phyloP scores from a whole-genome alignment of 225 moss, liverwort and hornwort genomes.

The Pseudoscleropodium purum region DNA sequence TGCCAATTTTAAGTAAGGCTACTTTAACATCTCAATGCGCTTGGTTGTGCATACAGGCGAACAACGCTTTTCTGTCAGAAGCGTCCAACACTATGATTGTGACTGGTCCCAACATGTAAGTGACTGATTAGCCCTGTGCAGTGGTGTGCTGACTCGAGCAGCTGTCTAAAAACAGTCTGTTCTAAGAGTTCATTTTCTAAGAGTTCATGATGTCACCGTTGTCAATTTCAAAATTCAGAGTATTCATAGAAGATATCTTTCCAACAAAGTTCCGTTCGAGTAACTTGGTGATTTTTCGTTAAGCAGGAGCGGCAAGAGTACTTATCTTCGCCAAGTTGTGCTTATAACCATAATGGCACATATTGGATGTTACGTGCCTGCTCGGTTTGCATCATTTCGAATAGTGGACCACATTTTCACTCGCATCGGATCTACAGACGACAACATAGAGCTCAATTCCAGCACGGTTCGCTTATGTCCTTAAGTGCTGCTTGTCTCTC shows the following conservation, averaged over 20 bases:
- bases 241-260: neutral
- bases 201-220: neutral
- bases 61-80: conserved; percentile 83
- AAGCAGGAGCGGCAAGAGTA: conserved; percentile 94
- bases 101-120: conserved; percentile 93
- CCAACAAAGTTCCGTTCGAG: neutral
- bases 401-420: conserved; percentile 89
- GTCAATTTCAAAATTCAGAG: neutral
- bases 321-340: conserved; percentile 84
- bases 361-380: conserved; percentile 89
- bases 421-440: conserved; percentile 80
- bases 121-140: neutral
- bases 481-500: neutral
- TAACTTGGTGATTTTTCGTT: neutral
- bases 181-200: neutral
- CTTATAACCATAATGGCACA: conserved; percentile 88
- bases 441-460: conserved; percentile 79
- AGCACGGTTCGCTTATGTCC: conserved; percentile 59
- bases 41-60: conserved; percentile 45
- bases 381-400: conserved; percentile 84
- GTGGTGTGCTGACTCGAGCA: neutral
- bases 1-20: neutral
- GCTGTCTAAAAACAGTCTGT: neutral
- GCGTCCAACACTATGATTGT: conserved; percentile 74
- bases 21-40: neutral